Conservation (phyloP, 768 basidiomycete genomes). For the Pisolithus orientalis region DNA sequence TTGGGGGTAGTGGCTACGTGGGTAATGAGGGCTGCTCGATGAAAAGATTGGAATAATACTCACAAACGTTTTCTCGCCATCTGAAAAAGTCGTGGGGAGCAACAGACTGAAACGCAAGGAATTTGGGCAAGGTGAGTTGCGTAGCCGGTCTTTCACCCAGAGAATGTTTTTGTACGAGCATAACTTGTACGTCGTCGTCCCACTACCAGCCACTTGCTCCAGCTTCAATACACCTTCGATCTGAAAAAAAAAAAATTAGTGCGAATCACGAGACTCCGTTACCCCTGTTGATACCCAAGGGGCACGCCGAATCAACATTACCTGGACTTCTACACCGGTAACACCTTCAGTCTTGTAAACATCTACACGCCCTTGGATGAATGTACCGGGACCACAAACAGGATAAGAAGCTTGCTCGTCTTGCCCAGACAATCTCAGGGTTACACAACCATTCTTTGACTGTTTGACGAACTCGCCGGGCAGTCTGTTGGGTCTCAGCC, state of each 20-base stretch:
- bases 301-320: constrained; percentile 15
- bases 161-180: constrained; percentile 48
- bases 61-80: constrained; percentile 55
- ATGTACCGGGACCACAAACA: constrained; percentile 45
- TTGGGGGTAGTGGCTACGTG: constrained; percentile 61
- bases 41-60: constrained; percentile 14
- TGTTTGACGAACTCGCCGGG: constrained; percentile 52
- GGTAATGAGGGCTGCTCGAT: constrained; percentile 1
- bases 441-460: constrained; percentile 46
- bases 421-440: constrained; percentile 48
- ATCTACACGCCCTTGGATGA: constrained; percentile 52
- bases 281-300: background rate
- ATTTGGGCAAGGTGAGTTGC: constrained; percentile 42
- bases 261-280: background rate
- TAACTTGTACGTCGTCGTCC: constrained; percentile 44
- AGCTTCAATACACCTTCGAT: constrained; percentile 55
- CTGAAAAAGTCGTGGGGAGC: constrained; percentile 53
- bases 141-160: constrained; percentile 46
- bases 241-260: constrained; percentile 24
- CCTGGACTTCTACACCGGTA: constrained; percentile 60
- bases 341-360: constrained; percentile 50
- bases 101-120: constrained; percentile 47
- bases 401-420: constrained; percentile 47
- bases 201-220: constrained; percentile 64
- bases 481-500: constrained; percentile 31